Conservation (phyloP, 2,329 filamentous ascomycete genomes). For the Microsporum audouinii region DNA sequence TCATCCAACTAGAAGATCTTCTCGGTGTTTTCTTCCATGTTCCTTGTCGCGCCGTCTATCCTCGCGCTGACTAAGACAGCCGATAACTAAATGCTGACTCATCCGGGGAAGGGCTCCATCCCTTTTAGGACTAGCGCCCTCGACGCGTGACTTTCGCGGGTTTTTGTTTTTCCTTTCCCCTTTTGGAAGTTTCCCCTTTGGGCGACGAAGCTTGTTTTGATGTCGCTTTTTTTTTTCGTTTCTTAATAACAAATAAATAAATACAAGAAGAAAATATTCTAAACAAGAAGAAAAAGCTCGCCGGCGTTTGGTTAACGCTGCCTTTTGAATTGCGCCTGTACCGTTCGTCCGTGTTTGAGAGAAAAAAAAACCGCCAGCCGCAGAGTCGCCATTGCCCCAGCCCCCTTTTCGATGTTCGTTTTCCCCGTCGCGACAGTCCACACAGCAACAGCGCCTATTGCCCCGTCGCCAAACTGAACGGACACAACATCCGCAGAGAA, state of each 20-base stretch:
- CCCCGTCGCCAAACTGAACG: not conserved
- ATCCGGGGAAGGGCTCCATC: not conserved
- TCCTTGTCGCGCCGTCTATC: not conserved
- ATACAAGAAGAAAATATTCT: not conserved
- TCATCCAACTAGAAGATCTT: not conserved
- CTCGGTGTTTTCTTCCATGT: not conserved
- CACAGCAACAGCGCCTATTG: not conserved
- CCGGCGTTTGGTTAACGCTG: not conserved
- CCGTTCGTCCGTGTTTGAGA: not conserved
- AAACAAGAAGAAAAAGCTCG: not conserved
- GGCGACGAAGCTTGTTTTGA: not conserved
- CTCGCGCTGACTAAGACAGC: not conserved
- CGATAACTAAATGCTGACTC: not conserved
- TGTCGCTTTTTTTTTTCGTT: not conserved
- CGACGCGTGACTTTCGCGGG: not conserved
- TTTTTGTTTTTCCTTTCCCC: slow-evolving; percentile 4
- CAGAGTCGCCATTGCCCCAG: not conserved
- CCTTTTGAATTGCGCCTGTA: not conserved
- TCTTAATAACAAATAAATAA: not conserved
- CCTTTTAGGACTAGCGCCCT: not conserved
- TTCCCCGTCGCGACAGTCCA: not conserved
- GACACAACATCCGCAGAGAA: not conserved
- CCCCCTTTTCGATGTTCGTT: not conserved
- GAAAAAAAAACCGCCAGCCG: not conserved
- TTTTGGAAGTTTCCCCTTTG: not conserved